Base-by-base conservation (phyloP, 495 filamentous ascomycete genomes). In the Talaromyces proteolyticus region DNA sequence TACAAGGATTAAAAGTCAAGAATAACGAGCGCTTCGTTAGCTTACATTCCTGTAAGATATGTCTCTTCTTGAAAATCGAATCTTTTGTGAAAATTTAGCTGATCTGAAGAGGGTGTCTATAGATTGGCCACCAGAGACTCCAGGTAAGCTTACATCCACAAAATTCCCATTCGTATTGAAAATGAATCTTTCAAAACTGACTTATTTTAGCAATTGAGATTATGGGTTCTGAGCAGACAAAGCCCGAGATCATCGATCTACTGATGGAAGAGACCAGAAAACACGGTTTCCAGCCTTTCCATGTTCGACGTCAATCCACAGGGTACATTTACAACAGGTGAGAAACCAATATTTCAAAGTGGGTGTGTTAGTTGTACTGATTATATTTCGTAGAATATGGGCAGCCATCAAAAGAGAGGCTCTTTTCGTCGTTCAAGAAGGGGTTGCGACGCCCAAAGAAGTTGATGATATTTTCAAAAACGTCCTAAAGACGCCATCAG, bases 301-400 rank as follows among this genome's bases (percentile, higher is more conserved):
- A 65, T 41, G 68, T 72, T 1, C 56, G 53, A 21, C 54, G 63
- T 34, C 41, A 29, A 37, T 72, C 68, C 1, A 63, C 52, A 20
- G 68, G 68, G 1, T 72, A 69, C 48, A 68, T 69, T 6, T 72
- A 67, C 48, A 72, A 72, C 51, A 55, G 67, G 67, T 64, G 56
- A 42, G 24, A 17, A 11, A n/a, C n/a, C n/a, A n/a, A n/a, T n/a
- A n/a, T n/a, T n/a, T n/a, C n/a, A n/a, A n/a, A n/a, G n/a, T n/a
- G n/a, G n/a, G n/a, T n/a, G n/a, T n/a, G n/a, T n/a, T n/a, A n/a
- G n/a, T n/a, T n/a, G n/a, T n/a, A n/a, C n/a, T n/a, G n/a, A n/a
- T n/a, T n/a, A n/a, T n/a, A n/a, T n/a, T n/a, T n/a, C 10, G 29
- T 41, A 69, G 67, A 20, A 68, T 71, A 41, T 71, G 68, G 68